Conservation (phyloP, 2,329 filamentous ascomycete genomes). For the Alternaria brassicicola region DNA sequence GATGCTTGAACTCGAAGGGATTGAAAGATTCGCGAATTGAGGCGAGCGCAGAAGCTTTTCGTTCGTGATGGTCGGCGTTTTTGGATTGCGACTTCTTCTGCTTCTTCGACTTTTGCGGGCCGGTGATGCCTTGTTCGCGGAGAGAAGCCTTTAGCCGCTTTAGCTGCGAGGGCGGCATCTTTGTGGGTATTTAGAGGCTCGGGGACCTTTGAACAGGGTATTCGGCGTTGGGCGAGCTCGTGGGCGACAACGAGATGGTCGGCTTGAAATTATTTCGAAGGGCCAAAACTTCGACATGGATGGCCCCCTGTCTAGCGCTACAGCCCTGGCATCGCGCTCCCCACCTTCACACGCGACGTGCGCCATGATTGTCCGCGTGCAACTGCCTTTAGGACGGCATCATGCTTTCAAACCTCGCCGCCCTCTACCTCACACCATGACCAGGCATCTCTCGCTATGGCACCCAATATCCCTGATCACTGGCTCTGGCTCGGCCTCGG, state of each 20-base stretch:
- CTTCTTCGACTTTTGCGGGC: constrained; percentile 94
- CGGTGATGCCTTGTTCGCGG: constrained; percentile 84
- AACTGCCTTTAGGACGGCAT: constrained; percentile 1
- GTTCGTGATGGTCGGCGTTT: constrained; percentile 74
- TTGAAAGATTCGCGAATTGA: constrained; percentile 96
- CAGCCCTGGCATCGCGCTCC: constrained; percentile 8
- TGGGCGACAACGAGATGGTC: constrained; percentile 8
- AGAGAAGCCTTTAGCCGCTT: constrained; percentile 94
- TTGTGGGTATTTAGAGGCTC: neutral
- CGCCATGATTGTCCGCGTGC: constrained; percentile 26
- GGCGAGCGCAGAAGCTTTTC: constrained; percentile 77
- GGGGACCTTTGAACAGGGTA: neutral
- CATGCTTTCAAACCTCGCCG: neutral
- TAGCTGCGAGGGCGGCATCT: constrained; percentile 93
- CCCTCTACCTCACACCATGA: constrained; percentile 19
- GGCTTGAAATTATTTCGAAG: constrained; percentile 24
- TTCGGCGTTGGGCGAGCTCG: constrained; percentile 1
- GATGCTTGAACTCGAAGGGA: constrained; percentile 91
- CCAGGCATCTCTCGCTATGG: constrained; percentile 33
- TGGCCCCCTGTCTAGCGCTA: constrained; percentile 14
- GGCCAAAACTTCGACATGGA: constrained; percentile 26
- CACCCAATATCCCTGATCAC: constrained; percentile 50
- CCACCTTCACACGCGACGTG: constrained; percentile 12
- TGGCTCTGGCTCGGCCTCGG: constrained; percentile 56
- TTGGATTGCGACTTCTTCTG: constrained; percentile 76